Evolutionary conservation across 176 grass and related monocot genomes (phyloP).

Genomic region (Carex cristatella): DNA sequence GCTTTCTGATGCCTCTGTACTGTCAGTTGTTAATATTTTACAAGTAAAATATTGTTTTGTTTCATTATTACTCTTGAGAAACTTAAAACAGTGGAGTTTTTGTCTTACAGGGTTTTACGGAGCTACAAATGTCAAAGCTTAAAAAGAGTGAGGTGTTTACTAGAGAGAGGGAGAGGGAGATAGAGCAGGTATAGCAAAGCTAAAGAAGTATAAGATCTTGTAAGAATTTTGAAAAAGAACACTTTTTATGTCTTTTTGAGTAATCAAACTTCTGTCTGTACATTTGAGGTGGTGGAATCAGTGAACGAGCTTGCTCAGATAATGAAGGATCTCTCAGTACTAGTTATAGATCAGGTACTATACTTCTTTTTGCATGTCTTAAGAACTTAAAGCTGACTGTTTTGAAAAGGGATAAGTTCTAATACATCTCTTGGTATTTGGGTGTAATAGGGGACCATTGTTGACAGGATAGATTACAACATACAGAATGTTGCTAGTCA

Average conservation of each 20-base stretch:
- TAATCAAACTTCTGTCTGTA: conserved; percentile 20
- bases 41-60: background rate
- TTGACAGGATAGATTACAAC: conserved; percentile 92
- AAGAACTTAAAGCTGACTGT: background rate
- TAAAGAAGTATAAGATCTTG: background rate
- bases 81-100: background rate
- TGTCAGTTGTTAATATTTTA: background rate
- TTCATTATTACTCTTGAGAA: background rate
- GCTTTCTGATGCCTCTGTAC: background rate
- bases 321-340: conserved; percentile 98
- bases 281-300: conserved; percentile 84
- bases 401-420: background rate
- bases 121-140: conserved; percentile 82
- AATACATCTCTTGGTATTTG: conserved; percentile 14
- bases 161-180: conserved; percentile 97
- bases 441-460: conserved; percentile 68
- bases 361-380: background rate
- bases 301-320: conserved; percentile 97
- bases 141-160: conserved; percentile 91
- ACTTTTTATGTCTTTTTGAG: conserved; percentile 4
- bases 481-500: conserved; percentile 82
- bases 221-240: conserved; percentile 1
- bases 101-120: conserved; percentile 80
- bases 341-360: conserved; percentile 95
- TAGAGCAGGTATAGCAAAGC: conserved; percentile 47